A percentile compares a stretch with the other conserved stretches of the same genome.
Evolutionary conservation across 768 basidiomycete species (phyloP).

Genomic region (Pisolithus albus): DNA sequence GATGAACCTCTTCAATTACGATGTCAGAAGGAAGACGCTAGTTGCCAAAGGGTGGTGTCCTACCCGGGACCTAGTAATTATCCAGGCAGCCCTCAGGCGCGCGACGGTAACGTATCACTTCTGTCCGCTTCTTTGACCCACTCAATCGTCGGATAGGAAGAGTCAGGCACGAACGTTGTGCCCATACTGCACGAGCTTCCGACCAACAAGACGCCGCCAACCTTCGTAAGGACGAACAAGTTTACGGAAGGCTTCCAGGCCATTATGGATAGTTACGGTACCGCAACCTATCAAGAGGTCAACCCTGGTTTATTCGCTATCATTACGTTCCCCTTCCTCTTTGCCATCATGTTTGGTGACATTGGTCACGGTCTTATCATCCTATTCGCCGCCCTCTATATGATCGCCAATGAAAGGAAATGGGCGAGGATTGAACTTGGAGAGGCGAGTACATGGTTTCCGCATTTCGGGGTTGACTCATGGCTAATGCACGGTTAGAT

Average conservation of each 20-base stretch:
- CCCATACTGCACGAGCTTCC: constrained; percentile 88
- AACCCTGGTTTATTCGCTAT: constrained; percentile 93
- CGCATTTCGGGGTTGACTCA: constrained; percentile 1
- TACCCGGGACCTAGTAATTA: constrained; percentile 78
- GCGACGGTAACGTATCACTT: constrained; percentile 59
- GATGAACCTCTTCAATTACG: constrained; percentile 92
- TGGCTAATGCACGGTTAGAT: constrained; percentile 45
- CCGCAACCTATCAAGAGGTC: constrained; percentile 91
- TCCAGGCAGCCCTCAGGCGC: constrained; percentile 81
- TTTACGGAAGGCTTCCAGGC: constrained; percentile 97
- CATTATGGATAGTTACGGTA: constrained; percentile 97
- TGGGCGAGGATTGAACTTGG: constrained; percentile 67
- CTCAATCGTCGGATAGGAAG: constrained; percentile 44
- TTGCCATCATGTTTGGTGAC: constrained; percentile 99
- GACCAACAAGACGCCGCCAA: constrained; percentile 89
- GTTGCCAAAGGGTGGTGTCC: constrained; percentile 99
- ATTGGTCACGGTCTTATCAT: constrained; percentile 92
- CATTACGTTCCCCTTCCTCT: constrained; percentile 95
- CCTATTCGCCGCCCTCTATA: constrained; percentile 64
- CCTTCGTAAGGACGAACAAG: constrained; percentile 90
- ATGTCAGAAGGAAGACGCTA: constrained; percentile 87
- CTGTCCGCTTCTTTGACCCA: background rate
- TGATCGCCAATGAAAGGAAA: constrained; percentile 84
- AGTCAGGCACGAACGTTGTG: constrained; percentile 86
- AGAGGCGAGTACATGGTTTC: constrained; percentile 44